phyloP scores from a whole-genome alignment of 2,329 filamentous ascomycete genomes.

The Fusarium lateritium region DNA sequence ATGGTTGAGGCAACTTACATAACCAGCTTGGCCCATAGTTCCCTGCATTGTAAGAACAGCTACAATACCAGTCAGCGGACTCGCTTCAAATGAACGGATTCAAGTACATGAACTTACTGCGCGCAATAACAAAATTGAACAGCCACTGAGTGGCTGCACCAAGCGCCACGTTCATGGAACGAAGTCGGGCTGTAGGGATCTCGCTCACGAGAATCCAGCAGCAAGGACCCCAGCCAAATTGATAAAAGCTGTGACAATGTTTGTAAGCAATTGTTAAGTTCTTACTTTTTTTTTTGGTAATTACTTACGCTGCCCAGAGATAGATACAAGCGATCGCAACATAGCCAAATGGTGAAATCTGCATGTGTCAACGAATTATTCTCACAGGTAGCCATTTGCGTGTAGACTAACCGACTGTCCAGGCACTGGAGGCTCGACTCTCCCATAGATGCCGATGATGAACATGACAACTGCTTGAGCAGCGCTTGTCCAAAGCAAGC shows the following conservation, averaged over 20 bases:
- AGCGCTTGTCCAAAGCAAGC: constrained; percentile 75
- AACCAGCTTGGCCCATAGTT: constrained; percentile 60
- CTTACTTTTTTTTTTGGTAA: background rate
- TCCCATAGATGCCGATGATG: constrained; percentile 78
- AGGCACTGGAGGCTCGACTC: constrained; percentile 69
- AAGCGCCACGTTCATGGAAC: constrained; percentile 77
- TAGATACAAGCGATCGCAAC: constrained; percentile 79
- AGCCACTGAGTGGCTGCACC: constrained; percentile 79
- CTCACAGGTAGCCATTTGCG: background rate
- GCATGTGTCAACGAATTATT: background rate
- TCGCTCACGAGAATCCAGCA: constrained; percentile 80
- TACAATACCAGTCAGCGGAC: constrained; percentile 12
- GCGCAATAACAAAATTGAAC: constrained; percentile 79
- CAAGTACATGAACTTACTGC: background rate
- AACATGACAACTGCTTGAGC: constrained; percentile 75
- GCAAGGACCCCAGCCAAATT: constrained; percentile 78
- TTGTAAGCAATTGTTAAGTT: constrained; percentile 33
- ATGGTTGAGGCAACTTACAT: constrained; percentile 50
- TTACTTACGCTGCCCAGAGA: constrained; percentile 71
- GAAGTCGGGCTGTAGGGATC: constrained; percentile 76
- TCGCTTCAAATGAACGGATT: too few species aligned
- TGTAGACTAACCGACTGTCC: constrained; percentile 59
- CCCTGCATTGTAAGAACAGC: constrained; percentile 76
- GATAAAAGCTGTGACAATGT: constrained; percentile 65
- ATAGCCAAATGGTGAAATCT: constrained; percentile 75